phyloP scores from a whole-genome alignment of 129 eudicot genomes.

The Flaveria sonorensis region DNA sequence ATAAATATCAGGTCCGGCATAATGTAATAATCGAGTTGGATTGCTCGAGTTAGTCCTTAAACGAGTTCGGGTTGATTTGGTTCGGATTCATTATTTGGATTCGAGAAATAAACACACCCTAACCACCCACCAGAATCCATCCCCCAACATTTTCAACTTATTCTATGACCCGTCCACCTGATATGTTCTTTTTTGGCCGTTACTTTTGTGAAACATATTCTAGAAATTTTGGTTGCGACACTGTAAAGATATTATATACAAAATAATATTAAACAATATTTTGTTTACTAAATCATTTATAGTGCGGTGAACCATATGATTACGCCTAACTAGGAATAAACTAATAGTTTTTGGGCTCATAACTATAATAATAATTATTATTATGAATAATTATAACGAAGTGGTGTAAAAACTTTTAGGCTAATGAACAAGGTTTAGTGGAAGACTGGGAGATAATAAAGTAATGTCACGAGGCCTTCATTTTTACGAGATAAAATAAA shows the following conservation, averaged over 20 bases:
- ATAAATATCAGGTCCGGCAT: no score
- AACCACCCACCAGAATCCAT: no score
- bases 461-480: slow-evolving; percentile 22
- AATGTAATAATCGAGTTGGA: no score
- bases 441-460: slow-evolving; percentile 20
- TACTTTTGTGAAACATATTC: not conserved
- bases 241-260: not conserved
- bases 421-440: slow-evolving; percentile 35
- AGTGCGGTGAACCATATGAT: slow-evolving; percentile 27
- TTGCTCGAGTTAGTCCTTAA: no score
- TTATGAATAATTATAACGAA: slow-evolving; percentile 1
- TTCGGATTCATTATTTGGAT: no score
- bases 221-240: not conserved
- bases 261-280: not conserved
- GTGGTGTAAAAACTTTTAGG: slow-evolving; percentile 30
- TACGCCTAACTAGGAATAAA: slow-evolving; percentile 23
- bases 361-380: no score
- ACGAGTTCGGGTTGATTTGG: no score
- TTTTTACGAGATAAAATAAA: not conserved
- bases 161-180: not conserved
- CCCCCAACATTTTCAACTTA: not conserved
- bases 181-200: no score
- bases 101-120: no score
- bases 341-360: not conserved
- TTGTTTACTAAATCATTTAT: not conserved